phyloP scores from a whole-genome alignment of 2,329 filamentous ascomycete species.

The Apiospora koreana region DNA sequence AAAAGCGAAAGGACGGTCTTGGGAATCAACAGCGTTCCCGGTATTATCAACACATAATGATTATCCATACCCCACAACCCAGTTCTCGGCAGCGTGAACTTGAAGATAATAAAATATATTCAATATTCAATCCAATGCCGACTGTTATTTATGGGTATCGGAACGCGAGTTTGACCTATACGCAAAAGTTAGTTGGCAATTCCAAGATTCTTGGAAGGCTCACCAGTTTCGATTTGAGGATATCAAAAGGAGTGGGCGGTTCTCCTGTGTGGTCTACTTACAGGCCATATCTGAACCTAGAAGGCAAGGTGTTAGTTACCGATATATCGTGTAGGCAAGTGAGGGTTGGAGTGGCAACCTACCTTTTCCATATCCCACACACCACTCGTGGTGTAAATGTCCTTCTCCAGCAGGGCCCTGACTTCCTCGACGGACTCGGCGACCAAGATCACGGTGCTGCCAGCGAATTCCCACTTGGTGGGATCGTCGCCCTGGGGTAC shows the following conservation, averaged over 20 bases:
- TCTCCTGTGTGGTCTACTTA: constrained; percentile 24
- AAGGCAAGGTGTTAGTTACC: neutral
- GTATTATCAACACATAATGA: constrained; percentile 1
- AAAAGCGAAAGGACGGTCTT: neutral
- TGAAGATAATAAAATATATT: neutral
- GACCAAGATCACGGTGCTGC: constrained; percentile 68
- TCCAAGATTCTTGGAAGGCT: neutral
- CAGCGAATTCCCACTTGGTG: constrained; percentile 67
- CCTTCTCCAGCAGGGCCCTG: constrained; percentile 63
- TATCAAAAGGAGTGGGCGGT: neutral
- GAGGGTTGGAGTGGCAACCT: constrained; percentile 23
- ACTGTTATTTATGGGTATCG: constrained; percentile 30
- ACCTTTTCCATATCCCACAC: constrained; percentile 82
- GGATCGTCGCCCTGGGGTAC: constrained; percentile 63
- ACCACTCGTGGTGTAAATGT: constrained; percentile 70
- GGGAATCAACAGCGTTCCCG: neutral
- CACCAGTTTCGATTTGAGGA: neutral
- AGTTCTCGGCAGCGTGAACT: neutral
- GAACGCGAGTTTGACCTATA: constrained; percentile 43
- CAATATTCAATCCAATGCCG: neutral
- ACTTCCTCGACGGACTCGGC: constrained; percentile 72
- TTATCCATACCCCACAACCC: neutral
- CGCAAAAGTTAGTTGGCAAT: neutral
- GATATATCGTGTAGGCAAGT: neutral
- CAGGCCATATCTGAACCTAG: constrained; percentile 52